Evolutionary conservation across 2,329 filamentous ascomycete genomes (phyloP), one percentile per base, ranked within the genome.

Genomic region (Fusarium aywerte): DNA sequence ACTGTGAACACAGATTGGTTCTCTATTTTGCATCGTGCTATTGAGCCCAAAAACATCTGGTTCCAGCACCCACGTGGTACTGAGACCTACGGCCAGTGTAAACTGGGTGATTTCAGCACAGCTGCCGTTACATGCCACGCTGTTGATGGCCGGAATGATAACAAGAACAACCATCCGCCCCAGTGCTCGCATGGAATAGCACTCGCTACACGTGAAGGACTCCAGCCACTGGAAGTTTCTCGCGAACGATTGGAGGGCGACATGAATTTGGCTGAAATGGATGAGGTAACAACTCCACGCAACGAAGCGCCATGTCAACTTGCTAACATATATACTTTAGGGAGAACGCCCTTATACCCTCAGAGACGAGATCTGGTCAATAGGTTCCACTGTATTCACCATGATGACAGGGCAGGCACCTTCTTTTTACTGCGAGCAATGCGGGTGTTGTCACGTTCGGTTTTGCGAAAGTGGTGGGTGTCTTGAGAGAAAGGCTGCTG

Each of bases 21-120:
- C 57, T 80, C 84, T 1, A 80, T 87, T 31, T 71, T 87, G 39
- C 85, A 87, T 62, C 78, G 82, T 12, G 77, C 80, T 36, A 79
- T 87, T 39, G 73, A 59, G 48, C 79, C 84, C 0, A 68, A 68
- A n/a, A 84, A 84, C 67, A 80, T 87, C 53, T 84, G 81, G 71
- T 80, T 87, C 67, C 79, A 82, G 72, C 79, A 83, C 50, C 80
- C 84, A 33, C 75, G 76, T 13, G 82, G 81, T 3, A 73, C 62
- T 13, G 84, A 86, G 74, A 81, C 79, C 31, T 87, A 86, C 68
- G 85, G 85, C 1, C 70, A 77, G 27, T 86, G 84, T 68, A 87
- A 86, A 75, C 74, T 88, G 54, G 84, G 84, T 15, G 80, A 82
- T 39, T 85, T 84, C 53, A 70, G 76, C 40, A 70, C 70, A n/a